Base-by-base conservation (phyloP, 2,329 filamentous ascomycete genomes). In the Zasmidium cellare region DNA sequence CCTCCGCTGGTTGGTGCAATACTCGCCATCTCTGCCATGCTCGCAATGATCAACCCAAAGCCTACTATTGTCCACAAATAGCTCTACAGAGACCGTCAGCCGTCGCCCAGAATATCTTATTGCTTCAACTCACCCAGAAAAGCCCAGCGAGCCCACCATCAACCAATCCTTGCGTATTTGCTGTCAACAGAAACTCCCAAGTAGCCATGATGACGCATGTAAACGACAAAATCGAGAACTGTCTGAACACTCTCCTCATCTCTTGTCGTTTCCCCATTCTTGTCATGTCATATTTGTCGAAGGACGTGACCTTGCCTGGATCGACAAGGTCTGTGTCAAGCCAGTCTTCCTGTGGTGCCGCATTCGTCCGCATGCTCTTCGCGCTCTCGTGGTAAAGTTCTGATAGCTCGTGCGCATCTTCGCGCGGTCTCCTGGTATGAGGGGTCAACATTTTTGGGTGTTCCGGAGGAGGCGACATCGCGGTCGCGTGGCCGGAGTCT, bases 231-330 rank as follows among this genome's bases (percentile, higher is more conserved):
- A 80, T 80, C 1, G 78, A 77, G 49, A 80, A 64, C 60, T 79
- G 78, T 3, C 75, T 71, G 57, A 82, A 83, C 58, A 80, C 79
- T 56, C 80, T 71, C 74, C 75, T 75, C 67, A 81, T 73, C 49
- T 80, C 76, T 55, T 80, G 78, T 23, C 73, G 69, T 66, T 80
- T 81, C 16, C 79, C 79, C 73, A 81, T 71, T n/a, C 78, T 76
- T 46, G 70, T 70, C 75, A 81, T 77, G 57, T 81, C 74, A 14
- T 66, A 65, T 44, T 74, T 70, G 61, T 79, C 77, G 28, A 59
- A 55, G 18, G 58, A 56, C 1, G 61, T 61, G 35, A 64, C 54
- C 41, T 56, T 51, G 22, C 61, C 61, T 12, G 54, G 51, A 46
- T 61, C 58, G 9, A 46, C 31, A 9, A 64, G 53, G 19, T 57